Evolutionary conservation across 31 red algal genomes (phyloP).

Genomic region (Odonthalia washingtoniensis): DNA sequence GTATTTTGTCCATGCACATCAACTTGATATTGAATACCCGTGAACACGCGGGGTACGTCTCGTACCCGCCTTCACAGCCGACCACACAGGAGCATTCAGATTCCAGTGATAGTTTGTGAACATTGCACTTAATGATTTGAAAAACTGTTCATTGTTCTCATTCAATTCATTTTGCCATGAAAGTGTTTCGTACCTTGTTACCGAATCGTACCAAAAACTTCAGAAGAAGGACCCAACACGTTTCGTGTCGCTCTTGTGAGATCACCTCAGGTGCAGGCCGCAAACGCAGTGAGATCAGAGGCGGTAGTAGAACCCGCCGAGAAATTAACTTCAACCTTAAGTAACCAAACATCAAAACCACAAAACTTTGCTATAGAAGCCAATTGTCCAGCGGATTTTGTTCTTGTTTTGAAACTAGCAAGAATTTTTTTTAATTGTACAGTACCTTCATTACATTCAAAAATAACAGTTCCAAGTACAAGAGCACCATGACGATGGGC

Average conservation of each 20-base stretch:
- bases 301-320: conserved; percentile 36
- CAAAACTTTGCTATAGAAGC: conserved; percentile 84
- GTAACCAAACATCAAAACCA: conserved; percentile 94
- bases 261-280: no score
- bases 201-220: conserved; percentile 95
- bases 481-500: conserved; percentile 85
- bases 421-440: conserved; percentile 52
- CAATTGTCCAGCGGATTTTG: conserved; percentile 65
- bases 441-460: conserved; percentile 60
- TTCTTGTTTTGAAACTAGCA: conserved; percentile 52
- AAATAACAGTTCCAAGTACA: conserved; percentile 79
- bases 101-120: conserved; percentile 91
- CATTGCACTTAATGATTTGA: conserved; percentile 68
- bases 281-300: conserved; percentile 67
- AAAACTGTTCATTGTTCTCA: conserved; percentile 83
- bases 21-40: conserved; percentile 77
- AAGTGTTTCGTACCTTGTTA: conserved; percentile 70
- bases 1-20: conserved; percentile 91
- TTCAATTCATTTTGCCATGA: conserved; percentile 80
- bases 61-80: conserved; percentile 63
- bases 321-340: conserved; percentile 78
- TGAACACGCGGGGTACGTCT: conserved; percentile 76
- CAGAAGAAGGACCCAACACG: conserved; percentile 71
- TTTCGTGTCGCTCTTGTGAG: conserved; percentile 64
- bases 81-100: conserved; percentile 61